Evolutionary conservation across 2,329 filamentous ascomycete genomes (phyloP), one percentile per base, ranked within the genome.

Genomic region (Ceratocystiopsis brevicomis): DNA sequence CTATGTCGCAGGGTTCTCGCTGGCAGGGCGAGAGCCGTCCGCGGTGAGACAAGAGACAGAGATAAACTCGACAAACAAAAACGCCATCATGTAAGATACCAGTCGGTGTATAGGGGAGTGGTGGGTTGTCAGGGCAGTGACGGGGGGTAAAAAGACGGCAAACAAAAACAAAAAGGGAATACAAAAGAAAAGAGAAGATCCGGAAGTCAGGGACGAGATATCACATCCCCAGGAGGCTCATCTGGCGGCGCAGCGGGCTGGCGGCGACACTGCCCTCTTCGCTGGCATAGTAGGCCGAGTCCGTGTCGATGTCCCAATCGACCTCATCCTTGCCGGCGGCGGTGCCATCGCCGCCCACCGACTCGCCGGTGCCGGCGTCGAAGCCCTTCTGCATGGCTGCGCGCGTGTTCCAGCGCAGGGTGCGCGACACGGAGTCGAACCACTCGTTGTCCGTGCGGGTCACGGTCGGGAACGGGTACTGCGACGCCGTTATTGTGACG

Each of bases 381-480:
- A 92, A 98, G 3, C 76, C 83, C 60, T 95, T 96, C 61, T 98
- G 90, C 44, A 80, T 79, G 6, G 88, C 87, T 5, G 86, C 87
- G 39, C 90, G 73, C 21, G 82, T 88, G 62, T 98, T 98, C 90
- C 90, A 98, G 49, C 87, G 73, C 46, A 98, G 68, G 4, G 88
- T 94, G 47, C 88, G 76, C 43, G 83, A 85, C 40, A 98, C 85
- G 54, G 84, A 92, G 59, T 95, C 83, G 57, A 98, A 95, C 90
- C 90, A 98, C 59, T 98, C 90, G 1, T 80, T 82, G 48, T 79
- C 79, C 49, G 81, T 84, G 50, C 85, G 81, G 45, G 92, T 84
- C 38, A 98, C 88, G 1, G 90, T 96, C 3, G 90, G 90, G 65
- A 98, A 96, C 0, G 90, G 90, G 55, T 95, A 98, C 57, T 93